Evolutionary conservation across 1,284 basidiomycete species (phyloP), one percentile per base, ranked within the genome.

Genomic region (Irpex sp.): DNA sequence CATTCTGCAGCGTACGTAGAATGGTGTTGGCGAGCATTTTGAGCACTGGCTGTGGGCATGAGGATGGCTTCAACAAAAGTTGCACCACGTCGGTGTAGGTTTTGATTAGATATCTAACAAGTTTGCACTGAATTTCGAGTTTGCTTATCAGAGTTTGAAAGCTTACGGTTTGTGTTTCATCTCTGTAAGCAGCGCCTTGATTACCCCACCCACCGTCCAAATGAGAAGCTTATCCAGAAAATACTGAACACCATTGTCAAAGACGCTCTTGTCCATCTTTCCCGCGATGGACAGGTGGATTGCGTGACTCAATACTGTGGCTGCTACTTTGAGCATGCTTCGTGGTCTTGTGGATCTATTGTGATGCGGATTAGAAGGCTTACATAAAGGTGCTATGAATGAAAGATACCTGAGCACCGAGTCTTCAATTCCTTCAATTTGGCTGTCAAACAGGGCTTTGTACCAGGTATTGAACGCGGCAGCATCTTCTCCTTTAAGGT

Each of bases 371-470:
- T 37, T 55, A 17, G 60, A 51, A n/a, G 19, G 3, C 63, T 11
- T 63, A 57, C 53, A 33, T 15, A 36, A 9, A 46, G 1, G 36
- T 50, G 17, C 1, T n/a, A 31, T 17, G 19, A 9, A 43, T 19
- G 33, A 9, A 19, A 66, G 70, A 66, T 72, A 89, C 89, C 92
- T 80, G 17, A 93, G 77, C 61, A 93, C 89, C 7, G 83, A 85
- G 69, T 93, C 91, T 65, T 92, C 91, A 33, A 93, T 93, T 1
- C 91, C 91, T 72, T 93, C 91, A 65, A 86, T 92, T 61, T 78
- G 83, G 57, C 78, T 85, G 69, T 91, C 89, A 71, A 93, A 93
- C 17, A 93, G 76, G 0, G 89, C 86, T 69, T 90, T 92, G 65
- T 81, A 84, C 91, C 91, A 93, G 2, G 79, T 77, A 35, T 75